Conservation (phyloP, 164 flowering plant species). For the Houttuynia cordata region DNA sequence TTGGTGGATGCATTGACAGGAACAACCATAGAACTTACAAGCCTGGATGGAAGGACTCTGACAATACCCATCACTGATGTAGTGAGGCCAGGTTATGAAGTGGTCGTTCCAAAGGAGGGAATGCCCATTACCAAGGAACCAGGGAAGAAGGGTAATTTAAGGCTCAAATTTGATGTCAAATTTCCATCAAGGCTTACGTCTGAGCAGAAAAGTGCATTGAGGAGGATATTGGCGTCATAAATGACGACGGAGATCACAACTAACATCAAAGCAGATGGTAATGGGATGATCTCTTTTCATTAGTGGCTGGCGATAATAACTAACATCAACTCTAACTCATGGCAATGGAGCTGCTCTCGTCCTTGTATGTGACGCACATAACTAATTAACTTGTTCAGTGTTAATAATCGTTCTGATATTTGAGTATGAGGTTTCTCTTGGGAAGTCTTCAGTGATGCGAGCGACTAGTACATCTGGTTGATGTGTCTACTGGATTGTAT, state of each 20-base stretch:
- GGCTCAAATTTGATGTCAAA: slow-evolving; percentile 58
- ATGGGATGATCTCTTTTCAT: background rate
- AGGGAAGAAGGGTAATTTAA: slow-evolving; percentile 63
- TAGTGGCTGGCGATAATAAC: background rate
- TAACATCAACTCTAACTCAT: background rate
- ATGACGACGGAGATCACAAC: background rate
- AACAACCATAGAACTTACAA: slow-evolving; percentile 49
- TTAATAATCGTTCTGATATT: background rate
- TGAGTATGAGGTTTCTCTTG: background rate
- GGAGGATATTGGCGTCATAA: slow-evolving; percentile 38
- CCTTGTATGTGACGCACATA: no score
- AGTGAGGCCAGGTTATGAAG: slow-evolving; percentile 63
- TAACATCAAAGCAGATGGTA: background rate
- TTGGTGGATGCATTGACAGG: slow-evolving; percentile 83
- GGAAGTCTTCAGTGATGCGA: background rate
- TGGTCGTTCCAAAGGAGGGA: slow-evolving; percentile 66
- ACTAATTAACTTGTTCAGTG: background rate
- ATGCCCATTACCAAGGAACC: slow-evolving; percentile 92
- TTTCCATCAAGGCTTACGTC: slow-evolving; percentile 70
- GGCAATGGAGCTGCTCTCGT: background rate
- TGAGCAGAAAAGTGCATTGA: slow-evolving; percentile 62
- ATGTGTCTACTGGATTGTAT: background rate
- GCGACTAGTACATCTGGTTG: background rate
- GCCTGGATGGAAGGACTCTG: slow-evolving; percentile 66
- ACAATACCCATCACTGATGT: slow-evolving; percentile 46